phyloP scores from a whole-genome alignment of 2,329 filamentous ascomycete genomes.

The Penicillium frequentans region DNA sequence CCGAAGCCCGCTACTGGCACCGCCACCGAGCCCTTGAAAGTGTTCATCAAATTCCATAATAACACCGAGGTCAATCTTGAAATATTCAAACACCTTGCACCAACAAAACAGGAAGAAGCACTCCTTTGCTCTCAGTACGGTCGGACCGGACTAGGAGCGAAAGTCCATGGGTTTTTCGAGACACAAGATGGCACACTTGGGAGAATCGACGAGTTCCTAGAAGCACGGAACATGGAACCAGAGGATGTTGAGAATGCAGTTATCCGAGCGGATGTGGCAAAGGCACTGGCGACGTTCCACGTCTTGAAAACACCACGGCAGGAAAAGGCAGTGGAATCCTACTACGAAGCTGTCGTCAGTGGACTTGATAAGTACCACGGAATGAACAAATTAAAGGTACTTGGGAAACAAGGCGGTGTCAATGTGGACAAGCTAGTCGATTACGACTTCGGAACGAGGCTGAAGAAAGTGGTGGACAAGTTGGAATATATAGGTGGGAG shows the following conservation, averaged over 20 bases:
- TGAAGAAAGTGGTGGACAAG: conserved; percentile 10
- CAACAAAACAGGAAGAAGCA: conserved; percentile 20
- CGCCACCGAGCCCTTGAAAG: conserved; percentile 11
- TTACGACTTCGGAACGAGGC: conserved; percentile 16
- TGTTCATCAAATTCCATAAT: conserved; percentile 12
- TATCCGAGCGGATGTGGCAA: conserved; percentile 21
- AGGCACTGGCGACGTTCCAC: conserved; percentile 14
- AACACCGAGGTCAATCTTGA: conserved; percentile 1
- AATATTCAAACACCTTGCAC: conserved; percentile 15
- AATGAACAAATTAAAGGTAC: conserved; percentile 20
- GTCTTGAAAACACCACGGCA: conserved; percentile 4
- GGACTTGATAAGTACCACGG: conserved; percentile 14
- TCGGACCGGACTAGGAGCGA: conserved; percentile 13
- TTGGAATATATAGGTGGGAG: conserved; percentile 15
- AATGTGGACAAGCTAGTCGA: conserved; percentile 19
- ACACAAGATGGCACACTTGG: conserved; percentile 20
- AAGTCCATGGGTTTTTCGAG: conserved; percentile 20
- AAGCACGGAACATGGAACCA: conserved; percentile 19
- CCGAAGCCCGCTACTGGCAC: conserved; percentile 6
- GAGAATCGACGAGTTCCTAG: conserved; percentile 21
- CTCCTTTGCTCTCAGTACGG: conserved; percentile 17
- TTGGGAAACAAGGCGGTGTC: conserved; percentile 19
- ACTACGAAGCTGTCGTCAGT: conserved; percentile 10
- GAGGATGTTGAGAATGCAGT: conserved; percentile 18
- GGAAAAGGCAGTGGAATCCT: background rate